Evolutionary conservation across 2,329 filamentous ascomycete species (phyloP), one percentile per base, ranked within the genome.

Genomic region (Westerdykella aurantiaca): DNA sequence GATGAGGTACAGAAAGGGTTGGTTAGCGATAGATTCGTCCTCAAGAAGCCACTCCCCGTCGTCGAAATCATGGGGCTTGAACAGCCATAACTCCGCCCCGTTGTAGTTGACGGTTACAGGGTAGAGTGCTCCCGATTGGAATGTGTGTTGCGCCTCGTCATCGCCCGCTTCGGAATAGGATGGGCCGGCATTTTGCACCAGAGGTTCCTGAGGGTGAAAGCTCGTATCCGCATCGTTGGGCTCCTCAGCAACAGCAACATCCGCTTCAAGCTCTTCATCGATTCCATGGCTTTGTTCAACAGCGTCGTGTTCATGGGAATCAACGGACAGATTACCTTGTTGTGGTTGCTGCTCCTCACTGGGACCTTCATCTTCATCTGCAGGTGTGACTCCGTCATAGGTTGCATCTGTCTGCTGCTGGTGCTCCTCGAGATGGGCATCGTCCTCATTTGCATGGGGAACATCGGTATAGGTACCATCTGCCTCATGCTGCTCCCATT

Each of bases 1-100:
- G 45, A 86, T 74, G n/a, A 86, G 68, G 42, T 75, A 71, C 42
- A 67, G 67, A 22, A 85, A 64, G 39, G 53, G 55, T 21, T 53
- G 46, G 14, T 50, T 53, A 6, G 55, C 49, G n/a, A 58, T 33
- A 18, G 33, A 6, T 4, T 51, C 33, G 37, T 64, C 58, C 16
- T 58, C 48, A 7, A 64, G 46, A 13, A 66, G 50, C 51, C 53
- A 65, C 16, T 64, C 60, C 7, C 56, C 60, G 41, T 54, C 61
- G 11, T 62, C 59, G 34, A 53, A 49, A 35, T 63, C 55, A 41
- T 61, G 55, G 33, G 57, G 48, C 34, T 60, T 60, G 41, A 43
- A 43, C 31, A 65, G 44, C 60, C 57, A 64, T 7, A 57, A 35
- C 34, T 65, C 62, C 29, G 52, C 49, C 17, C 58, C 60, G 23